These are phyloP conservation scores for Ogataea sp. DNA, from an alignment of 805 yeast species.

Conservation along the genomic window DNA sequence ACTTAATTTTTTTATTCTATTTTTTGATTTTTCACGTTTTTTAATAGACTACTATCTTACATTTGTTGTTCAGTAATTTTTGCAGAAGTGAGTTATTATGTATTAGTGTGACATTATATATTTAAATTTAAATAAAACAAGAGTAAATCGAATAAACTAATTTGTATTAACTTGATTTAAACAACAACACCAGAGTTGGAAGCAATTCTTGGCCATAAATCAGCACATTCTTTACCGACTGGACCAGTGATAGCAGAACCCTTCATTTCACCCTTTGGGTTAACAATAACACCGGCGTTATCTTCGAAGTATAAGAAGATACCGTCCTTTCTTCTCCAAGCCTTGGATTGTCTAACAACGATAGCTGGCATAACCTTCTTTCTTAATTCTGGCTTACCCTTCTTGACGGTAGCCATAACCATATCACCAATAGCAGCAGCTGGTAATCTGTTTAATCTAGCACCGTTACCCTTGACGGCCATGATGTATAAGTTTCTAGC, in stretches of 20 bases:
- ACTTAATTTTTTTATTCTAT: neutral
- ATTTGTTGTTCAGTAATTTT: conserved; percentile 1
- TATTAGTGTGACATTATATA: conserved; percentile 20
- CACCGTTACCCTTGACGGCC: conserved; percentile 99
- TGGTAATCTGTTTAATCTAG: conserved; percentile 99
- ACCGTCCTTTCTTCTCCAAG: conserved; percentile 99
- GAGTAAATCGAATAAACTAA: conserved; percentile 2
- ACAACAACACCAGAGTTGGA: conserved; percentile 99
- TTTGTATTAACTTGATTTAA: conserved; percentile 34
- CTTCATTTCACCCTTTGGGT: conserved; percentile 99
- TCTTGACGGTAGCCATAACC: conserved; percentile 99
- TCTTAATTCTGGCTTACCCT: conserved; percentile 99
- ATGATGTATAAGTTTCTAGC: conserved; percentile 98
- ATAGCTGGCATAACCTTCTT: conserved; percentile 99
- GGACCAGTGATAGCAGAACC: conserved; percentile 99
- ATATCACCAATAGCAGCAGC: conserved; percentile 99
- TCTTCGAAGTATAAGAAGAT: conserved; percentile 99
- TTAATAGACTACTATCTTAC: neutral
- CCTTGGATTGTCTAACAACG: conserved; percentile 97
- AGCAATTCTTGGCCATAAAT: conserved; percentile 99
- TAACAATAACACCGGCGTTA: conserved; percentile 99
- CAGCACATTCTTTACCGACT: conserved; percentile 99
- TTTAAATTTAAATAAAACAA: conserved; percentile 13
- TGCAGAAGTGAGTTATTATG: too few species aligned
- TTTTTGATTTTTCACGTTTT: neutral